Percentiles rank a stretch among this genome's conserved stretches.
Conservation (phyloP, 108 stramenopile genomes). For the Pseudonitzschia pungens region DNA sequence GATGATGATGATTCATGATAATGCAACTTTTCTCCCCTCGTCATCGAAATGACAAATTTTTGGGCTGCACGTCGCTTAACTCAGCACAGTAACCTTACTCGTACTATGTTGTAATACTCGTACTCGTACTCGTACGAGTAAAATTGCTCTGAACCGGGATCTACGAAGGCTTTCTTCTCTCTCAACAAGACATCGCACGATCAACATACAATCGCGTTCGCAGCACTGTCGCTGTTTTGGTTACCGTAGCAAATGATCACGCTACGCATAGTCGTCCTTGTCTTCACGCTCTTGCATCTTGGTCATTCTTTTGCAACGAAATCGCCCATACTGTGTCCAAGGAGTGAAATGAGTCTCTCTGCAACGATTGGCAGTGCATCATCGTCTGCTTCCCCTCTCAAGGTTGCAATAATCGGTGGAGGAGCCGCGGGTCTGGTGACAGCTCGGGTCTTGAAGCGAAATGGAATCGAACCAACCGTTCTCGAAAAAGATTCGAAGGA, state of each 20-base stretch:
- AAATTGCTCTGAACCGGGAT: too few species aligned
- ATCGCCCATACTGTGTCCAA: not conserved
- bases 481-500: constrained; percentile 21
- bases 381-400: constrained; percentile 17
- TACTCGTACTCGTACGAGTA: too few species aligned
- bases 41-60: too few species aligned
- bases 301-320: constrained; percentile 10
- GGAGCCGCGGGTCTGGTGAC: constrained; percentile 78
- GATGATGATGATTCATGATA: too few species aligned
- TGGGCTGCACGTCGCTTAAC: too few species aligned
- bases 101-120: too few species aligned
- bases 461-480: constrained; percentile 45
- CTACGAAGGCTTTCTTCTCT: too few species aligned
- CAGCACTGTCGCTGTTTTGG: too few species aligned
- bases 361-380: not conserved
- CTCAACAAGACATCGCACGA: too few species aligned
- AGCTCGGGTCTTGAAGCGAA: constrained; percentile 61
- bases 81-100: too few species aligned
- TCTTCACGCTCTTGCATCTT: constrained; percentile 1
- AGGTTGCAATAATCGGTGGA: constrained; percentile 77
- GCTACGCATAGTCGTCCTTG: not conserved
- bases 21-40: too few species aligned
- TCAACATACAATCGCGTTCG: too few species aligned
- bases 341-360: constrained; percentile 11
- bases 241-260: constrained; percentile 13